phyloP scores from a whole-genome alignment of 2,329 filamentous ascomycete species.

The Monilinia fructicola region DNA sequence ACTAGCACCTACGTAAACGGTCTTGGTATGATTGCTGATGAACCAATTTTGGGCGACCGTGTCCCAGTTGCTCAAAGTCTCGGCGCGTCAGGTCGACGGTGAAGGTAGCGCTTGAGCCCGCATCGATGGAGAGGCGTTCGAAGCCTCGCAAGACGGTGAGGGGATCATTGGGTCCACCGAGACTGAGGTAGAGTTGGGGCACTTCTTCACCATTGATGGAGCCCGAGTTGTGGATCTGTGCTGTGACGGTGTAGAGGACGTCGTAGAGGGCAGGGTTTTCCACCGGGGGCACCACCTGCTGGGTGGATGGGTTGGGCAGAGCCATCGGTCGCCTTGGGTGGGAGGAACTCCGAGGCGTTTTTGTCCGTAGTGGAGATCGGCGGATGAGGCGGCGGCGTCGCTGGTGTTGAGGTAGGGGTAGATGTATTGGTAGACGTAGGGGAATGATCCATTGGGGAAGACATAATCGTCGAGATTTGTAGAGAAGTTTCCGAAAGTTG shows the following conservation, averaged over 20 bases:
- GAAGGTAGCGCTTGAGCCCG: slow-evolving; percentile 69
- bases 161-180: slow-evolving; percentile 75
- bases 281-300: slow-evolving; percentile 54
- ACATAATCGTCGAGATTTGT: slow-evolving; percentile 63
- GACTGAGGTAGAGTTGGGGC: slow-evolving; percentile 68
- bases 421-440: slow-evolving; percentile 51
- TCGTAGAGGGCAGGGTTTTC: slow-evolving; percentile 57
- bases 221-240: slow-evolving; percentile 57
- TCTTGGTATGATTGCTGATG: slow-evolving; percentile 38
- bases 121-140: slow-evolving; percentile 69
- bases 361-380: slow-evolving; percentile 37
- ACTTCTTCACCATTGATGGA: slow-evolving; percentile 55
- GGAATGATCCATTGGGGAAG: slow-evolving; percentile 60
- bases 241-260: slow-evolving; percentile 53
- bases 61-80: slow-evolving; percentile 91
- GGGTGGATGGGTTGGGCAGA: slow-evolving; percentile 47
- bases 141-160: slow-evolving; percentile 72
- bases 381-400: slow-evolving; percentile 50
- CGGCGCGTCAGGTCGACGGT: slow-evolving; percentile 68
- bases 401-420: slow-evolving; percentile 58
- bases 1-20: slow-evolving; percentile 39
- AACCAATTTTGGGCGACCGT: slow-evolving; percentile 79
- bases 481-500: slow-evolving; percentile 61
- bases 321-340: slow-evolving; percentile 46
- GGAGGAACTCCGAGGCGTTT: slow-evolving; percentile 42